Evolutionary conservation across 2,329 filamentous ascomycete genomes (phyloP).

Genomic region (Fusarium circinatum): DNA sequence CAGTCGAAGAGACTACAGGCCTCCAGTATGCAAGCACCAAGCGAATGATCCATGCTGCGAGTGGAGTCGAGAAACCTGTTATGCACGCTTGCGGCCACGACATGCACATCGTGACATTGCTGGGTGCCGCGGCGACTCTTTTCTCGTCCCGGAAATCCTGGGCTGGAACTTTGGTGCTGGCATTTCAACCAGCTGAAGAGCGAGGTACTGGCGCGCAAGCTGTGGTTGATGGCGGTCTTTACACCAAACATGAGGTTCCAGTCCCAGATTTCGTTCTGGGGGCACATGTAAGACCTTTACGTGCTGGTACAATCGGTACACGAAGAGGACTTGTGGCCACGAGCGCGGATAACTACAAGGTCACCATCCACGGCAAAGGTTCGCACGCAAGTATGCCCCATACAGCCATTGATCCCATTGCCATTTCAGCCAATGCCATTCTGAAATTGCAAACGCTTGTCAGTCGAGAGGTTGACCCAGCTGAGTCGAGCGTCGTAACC

Average conservation of each 20-base stretch:
- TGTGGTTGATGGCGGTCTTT: constrained; percentile 54
- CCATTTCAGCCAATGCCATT: constrained; percentile 14
- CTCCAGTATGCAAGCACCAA: constrained; percentile 62
- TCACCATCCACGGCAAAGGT: constrained; percentile 52
- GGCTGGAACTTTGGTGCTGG: constrained; percentile 70
- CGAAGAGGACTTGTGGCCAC: constrained; percentile 42
- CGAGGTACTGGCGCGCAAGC: constrained; percentile 65
- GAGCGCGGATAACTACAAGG: constrained; percentile 42
- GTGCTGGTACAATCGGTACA: constrained; percentile 47
- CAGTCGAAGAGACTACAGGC: constrained; percentile 65
- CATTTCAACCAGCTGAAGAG: constrained; percentile 77
- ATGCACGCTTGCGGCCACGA: constrained; percentile 79
- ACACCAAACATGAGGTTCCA: constrained; percentile 37
- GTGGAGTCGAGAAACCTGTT: constrained; percentile 55
- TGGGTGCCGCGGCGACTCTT: constrained; percentile 65
- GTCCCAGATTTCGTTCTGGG: constrained; percentile 52
- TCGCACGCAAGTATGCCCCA: constrained; percentile 20
- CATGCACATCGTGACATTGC: constrained; percentile 68
- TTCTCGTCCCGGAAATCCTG: constrained; percentile 57
- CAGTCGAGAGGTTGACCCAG: constrained; percentile 45
- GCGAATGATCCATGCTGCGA: background rate
- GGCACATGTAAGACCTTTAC: constrained; percentile 45
- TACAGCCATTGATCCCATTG: constrained; percentile 12
- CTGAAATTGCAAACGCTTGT: constrained; percentile 46
- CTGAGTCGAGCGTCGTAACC: constrained; percentile 56